Base-by-base conservation (phyloP, 2,329 filamentous ascomycete genomes). In the Cyanodermella asteris region DNA sequence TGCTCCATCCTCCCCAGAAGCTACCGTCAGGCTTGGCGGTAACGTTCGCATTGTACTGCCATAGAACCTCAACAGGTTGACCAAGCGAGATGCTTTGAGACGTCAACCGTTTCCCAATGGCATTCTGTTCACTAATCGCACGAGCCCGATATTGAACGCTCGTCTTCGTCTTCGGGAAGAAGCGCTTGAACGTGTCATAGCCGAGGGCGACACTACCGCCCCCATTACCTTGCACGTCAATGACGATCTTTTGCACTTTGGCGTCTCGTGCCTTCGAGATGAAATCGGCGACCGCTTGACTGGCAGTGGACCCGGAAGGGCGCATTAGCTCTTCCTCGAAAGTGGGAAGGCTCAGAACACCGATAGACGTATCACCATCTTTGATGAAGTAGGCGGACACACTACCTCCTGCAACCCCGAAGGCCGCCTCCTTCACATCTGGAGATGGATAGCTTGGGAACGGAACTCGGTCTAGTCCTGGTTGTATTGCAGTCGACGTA, bases 291-390 rank as follows among this genome's bases (percentile, higher is more conserved):
- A 53, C 39, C n/a, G n/a, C n/a, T n/a, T n/a, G n/a, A n/a, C n/a
- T n/a, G 3, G 46, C 34, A 9, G 30, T 20, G 7, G 36, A 37
- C 28, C 50, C 49, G 4, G 36, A 38, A n/a, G n/a, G n/a, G n/a
- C n/a, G n/a, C n/a, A 34, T 27, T 13, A 44, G 34, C 3, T 34
- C 39, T 5, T 37, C 36, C 5, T 43, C 31, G 23, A 54, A 54
- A 24, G 31, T 45, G 2, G 50, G 50, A 18, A 53, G 46, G 23
- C 47, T 51, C 6, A 55, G 35, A 1, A 55, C 45, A n/a, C n/a
- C n/a, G n/a, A n/a, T n/a, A 5, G 42, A 44, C 6, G 42, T 41
- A 2, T 37, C 34, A 6, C 18, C 26, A 24, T 34, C 29, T 8
- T 35, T 32, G 12, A 35, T 16, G 16, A 34, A 29, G 15, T 35